phyloP scores from a whole-genome alignment of 23 red algal genomes.

The Agarophyton chilense region DNA sequence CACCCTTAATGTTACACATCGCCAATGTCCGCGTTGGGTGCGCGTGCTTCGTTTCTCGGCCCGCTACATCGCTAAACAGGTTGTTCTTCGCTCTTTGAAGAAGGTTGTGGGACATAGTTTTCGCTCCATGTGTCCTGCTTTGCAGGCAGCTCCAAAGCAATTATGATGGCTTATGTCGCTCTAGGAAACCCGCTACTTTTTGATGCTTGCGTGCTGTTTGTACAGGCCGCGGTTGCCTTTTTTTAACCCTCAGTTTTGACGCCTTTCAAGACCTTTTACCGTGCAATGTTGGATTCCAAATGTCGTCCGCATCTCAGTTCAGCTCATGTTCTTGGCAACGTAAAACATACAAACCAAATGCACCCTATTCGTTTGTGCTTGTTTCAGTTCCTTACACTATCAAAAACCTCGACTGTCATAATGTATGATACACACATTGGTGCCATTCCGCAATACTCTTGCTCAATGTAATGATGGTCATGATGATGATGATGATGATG shows the following conservation, averaged over 20 bases:
- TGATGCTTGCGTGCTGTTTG: not conserved
- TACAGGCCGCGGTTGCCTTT: not conserved
- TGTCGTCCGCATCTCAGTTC: too few species aligned
- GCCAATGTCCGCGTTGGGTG: slow-evolving; percentile 56
- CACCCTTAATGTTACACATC: slow-evolving; percentile 18
- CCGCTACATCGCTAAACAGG: slow-evolving; percentile 50
- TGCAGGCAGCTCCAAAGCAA: slow-evolving; percentile 20
- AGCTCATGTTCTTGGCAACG: too few species aligned
- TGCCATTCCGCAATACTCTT: too few species aligned
- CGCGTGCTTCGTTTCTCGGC: slow-evolving; percentile 67
- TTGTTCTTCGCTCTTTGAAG: slow-evolving; percentile 51
- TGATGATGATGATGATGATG: too few species aligned
- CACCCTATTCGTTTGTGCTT: too few species aligned
- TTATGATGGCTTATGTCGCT: not conserved
- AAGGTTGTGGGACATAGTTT: slow-evolving; percentile 4
- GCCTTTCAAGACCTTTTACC: not conserved
- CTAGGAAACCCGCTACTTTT: not conserved
- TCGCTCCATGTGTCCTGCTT: slow-evolving; percentile 27
- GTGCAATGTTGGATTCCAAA: too few species aligned
- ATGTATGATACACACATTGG: too few species aligned
- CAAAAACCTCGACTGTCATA: too few species aligned
- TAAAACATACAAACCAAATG: too few species aligned
- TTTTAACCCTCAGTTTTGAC: too few species aligned
- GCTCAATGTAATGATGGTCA: too few species aligned
- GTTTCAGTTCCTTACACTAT: too few species aligned